A percentile compares a stretch with the other conserved stretches of the same genome.
phyloP scores from a whole-genome alignment of 495 filamentous ascomycete genomes.

The Pseudomonodictys pantanalensis region DNA sequence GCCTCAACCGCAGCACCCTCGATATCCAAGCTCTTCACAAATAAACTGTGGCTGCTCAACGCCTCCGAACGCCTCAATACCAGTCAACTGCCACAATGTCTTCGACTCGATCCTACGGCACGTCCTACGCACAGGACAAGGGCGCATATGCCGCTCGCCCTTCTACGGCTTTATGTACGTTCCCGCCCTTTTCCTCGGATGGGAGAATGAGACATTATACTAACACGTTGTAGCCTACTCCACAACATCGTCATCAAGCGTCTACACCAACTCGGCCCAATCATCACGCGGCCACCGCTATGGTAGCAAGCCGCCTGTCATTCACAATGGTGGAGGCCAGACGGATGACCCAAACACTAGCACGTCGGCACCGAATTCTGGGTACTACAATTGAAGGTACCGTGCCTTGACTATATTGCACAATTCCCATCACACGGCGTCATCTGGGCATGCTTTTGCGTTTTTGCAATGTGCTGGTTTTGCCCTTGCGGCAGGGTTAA shows the following conservation, averaged over 20 bases:
- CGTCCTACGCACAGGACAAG: constrained; percentile 23
- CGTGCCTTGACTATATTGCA: too few relatives aligned
- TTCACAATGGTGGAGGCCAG: constrained; percentile 33
- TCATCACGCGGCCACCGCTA: constrained; percentile 26
- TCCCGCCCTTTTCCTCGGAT: neutral
- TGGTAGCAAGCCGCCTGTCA: constrained; percentile 22
- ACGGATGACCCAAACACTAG: constrained; percentile 29
- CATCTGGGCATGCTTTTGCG: too few relatives aligned
- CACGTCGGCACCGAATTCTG: constrained; percentile 27
- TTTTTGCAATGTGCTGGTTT: too few relatives aligned
- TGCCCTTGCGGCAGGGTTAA: too few relatives aligned
- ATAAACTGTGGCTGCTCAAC: constrained; percentile 7
- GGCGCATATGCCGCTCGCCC: constrained; percentile 22
- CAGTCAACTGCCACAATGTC: constrained; percentile 29
- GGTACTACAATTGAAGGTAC: constrained; percentile 30
- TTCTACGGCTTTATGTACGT: constrained; percentile 25
- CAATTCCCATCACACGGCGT: too few relatives aligned
- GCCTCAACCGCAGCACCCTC: constrained; percentile 4
- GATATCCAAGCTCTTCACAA: constrained; percentile 7
- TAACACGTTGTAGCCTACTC: constrained; percentile 5
- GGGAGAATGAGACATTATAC: neutral
- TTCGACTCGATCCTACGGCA: constrained; percentile 23
- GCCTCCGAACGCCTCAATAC: constrained; percentile 19
- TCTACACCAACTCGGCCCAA: constrained; percentile 25
- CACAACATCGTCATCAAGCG: constrained; percentile 14